Percentiles rank a stretch among this genome's conserved stretches.
Conservation (phyloP, 2,329 filamentous ascomycete genomes). For the Trichoderma aggressivum region DNA sequence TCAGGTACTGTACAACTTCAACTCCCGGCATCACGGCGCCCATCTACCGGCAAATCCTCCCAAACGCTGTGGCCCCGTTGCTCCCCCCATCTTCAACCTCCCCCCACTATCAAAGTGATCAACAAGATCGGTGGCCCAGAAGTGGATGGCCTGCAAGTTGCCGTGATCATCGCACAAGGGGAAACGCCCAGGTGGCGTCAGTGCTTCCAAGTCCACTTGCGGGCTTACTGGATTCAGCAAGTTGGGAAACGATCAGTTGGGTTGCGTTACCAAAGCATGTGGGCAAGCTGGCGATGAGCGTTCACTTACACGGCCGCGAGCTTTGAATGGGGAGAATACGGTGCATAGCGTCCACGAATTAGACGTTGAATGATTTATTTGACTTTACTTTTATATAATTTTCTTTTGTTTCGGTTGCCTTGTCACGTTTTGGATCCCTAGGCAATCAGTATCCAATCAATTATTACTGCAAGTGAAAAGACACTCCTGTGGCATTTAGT, state of each 20-base stretch:
- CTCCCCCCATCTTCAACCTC: slow-evolving; percentile 1
- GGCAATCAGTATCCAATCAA: neutral
- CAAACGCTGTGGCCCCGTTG: neutral
- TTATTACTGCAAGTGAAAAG: neutral
- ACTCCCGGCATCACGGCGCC: neutral
- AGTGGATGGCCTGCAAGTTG: slow-evolving; percentile 10
- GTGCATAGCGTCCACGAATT: neutral
- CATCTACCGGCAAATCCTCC: neutral
- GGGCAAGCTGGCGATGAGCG: no score
- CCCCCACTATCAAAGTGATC: slow-evolving; percentile 14
- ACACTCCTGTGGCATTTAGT: neutral
- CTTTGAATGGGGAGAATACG: neutral
- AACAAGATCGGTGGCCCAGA: slow-evolving; percentile 13
- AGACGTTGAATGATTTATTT: neutral
- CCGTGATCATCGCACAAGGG: slow-evolving; percentile 13
- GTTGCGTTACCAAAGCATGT: neutral
- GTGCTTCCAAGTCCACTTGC: neutral
- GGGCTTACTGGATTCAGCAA: neutral
- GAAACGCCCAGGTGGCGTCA: neutral
- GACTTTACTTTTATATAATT: neutral
- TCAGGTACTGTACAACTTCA: neutral
- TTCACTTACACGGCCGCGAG: neutral
- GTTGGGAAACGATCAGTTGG: neutral
- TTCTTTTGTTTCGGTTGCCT: neutral
- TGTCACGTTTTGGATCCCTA: neutral